Percentiles rank a stretch among this genome's conserved stretches.
Conservation (phyloP, 2,329 filamentous ascomycete species). For the Trematosphaeria pertusa region DNA sequence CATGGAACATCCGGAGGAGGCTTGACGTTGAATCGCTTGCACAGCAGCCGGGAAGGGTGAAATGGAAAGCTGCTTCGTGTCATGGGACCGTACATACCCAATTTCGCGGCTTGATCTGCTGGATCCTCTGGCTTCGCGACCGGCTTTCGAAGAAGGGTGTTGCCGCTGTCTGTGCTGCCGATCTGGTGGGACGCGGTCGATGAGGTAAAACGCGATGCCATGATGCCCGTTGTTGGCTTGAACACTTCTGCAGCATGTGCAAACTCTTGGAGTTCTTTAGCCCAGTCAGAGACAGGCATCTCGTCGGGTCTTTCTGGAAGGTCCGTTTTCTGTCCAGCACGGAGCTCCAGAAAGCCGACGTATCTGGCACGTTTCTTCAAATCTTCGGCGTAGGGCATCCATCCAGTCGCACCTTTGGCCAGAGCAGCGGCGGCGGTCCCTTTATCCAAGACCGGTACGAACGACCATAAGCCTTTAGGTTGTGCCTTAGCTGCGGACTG, state of each 20-base stretch:
- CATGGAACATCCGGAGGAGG: constrained; percentile 72
- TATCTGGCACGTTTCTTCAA: constrained; percentile 82
- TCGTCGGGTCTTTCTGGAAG: constrained; percentile 64
- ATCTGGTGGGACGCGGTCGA: constrained; percentile 49
- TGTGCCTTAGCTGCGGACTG: constrained; percentile 68
- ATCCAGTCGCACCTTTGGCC: constrained; percentile 63
- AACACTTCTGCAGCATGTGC: constrained; percentile 78
- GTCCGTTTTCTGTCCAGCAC: constrained; percentile 64
- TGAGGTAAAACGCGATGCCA: constrained; percentile 90
- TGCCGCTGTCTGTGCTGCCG: constrained; percentile 25
- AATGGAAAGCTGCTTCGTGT: constrained; percentile 77
- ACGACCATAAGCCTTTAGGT: constrained; percentile 59
- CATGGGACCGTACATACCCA: constrained; percentile 93
- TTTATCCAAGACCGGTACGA: constrained; percentile 53
- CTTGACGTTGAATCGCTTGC: constrained; percentile 91
- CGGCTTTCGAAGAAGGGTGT: constrained; percentile 54
- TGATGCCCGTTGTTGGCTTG: constrained; percentile 87
- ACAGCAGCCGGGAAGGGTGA: constrained; percentile 82
- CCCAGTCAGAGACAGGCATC: constrained; percentile 73
- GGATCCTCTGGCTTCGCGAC: constrained; percentile 72
- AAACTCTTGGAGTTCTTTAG: constrained; percentile 82
- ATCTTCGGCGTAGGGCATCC: constrained; percentile 86
- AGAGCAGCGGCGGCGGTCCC: constrained; percentile 54
- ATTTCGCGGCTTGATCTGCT: constrained; percentile 81
- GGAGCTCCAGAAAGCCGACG: constrained; percentile 78